Percentiles rank a stretch among this genome's conserved stretches.
Evolutionary conservation across 2,329 filamentous ascomycete genomes (phyloP).

Genomic region (Furcasterigmium furcatum): DNA sequence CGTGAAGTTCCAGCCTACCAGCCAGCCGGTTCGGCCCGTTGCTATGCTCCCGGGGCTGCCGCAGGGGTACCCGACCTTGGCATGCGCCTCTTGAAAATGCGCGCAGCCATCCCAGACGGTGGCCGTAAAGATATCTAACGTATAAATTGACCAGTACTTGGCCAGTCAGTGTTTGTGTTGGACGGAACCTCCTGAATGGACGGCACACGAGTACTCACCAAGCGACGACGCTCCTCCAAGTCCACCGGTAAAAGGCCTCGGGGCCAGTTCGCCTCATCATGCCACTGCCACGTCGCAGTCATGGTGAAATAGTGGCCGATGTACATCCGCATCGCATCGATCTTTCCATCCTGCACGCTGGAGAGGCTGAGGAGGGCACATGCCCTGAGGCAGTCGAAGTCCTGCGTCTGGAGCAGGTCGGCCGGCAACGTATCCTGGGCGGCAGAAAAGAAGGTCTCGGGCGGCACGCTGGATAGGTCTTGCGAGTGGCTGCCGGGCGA

Average conservation of each 20-base stretch:
- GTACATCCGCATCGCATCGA: constrained; percentile 44
- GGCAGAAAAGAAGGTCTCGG: constrained; percentile 40
- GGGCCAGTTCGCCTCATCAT: constrained; percentile 51
- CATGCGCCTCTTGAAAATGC: constrained; percentile 37
- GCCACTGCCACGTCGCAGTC: constrained; percentile 40
- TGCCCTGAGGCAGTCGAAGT: constrained; percentile 37
- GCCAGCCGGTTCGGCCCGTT: constrained; percentile 28
- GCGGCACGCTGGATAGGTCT: constrained; percentile 27
- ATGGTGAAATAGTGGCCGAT: constrained; percentile 47
- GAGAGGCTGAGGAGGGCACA: constrained; percentile 45
- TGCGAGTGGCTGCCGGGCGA: not conserved
- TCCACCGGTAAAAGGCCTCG: constrained; percentile 38
- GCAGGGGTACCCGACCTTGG: constrained; percentile 42
- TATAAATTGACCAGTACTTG: constrained; percentile 54
- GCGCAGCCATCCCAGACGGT: constrained; percentile 39
- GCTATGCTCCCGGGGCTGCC: constrained; percentile 22
- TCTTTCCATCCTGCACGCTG: constrained; percentile 46
- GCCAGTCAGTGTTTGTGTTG: no score
- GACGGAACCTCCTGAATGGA: not conserved
- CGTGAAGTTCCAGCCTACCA: constrained; percentile 54
- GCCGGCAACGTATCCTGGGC: constrained; percentile 33
- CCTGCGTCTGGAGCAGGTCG: constrained; percentile 22
- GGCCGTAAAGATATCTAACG: constrained; percentile 48
- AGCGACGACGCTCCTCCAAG: constrained; percentile 39
- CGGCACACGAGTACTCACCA: constrained; percentile 27